Base-by-base conservation (phyloP, 2,329 filamentous ascomycete species). In the Ophiostoma australiae region DNA sequence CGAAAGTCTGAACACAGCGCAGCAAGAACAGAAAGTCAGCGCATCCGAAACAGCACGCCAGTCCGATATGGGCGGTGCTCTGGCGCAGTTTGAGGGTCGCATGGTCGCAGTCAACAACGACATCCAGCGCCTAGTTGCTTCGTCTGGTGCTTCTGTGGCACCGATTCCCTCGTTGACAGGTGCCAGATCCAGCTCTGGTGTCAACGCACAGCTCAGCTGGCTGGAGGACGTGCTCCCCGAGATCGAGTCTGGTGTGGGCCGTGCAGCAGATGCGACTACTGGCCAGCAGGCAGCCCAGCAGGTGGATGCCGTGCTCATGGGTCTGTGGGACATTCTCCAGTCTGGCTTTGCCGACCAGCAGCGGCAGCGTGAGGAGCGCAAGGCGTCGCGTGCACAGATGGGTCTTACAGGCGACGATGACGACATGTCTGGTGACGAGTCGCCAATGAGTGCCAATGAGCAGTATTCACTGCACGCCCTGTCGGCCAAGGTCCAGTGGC, bases 401-500 rank as follows among this genome's bases (percentile, higher is more conserved):
- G 87, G 86, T 13, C 77, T 87, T 10, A 80, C 82, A 11, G 84
- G 85, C 7, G 88, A 90, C 52, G 86, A 87, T 17, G 87, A 89
- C 35, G 86, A 87, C 58, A 85, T 87, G 79, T 87, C 72, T 88
- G 87, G 87, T 33, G 87, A 89, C 72, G 89, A 91, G 73, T 84
- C 75, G 55, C 73, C 84, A 23, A 83, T 84, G 70, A 83, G 87
- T 74, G 77, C 81, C 33, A 83, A 84, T 71, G 88, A 91, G 75
- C 76, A 84, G 0, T 96, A 92, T 80, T 91, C 90, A 1, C 81
- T 97, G 4, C 83, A 86, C 31, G 91, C 90, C 27, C 96, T 98
- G 78, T 90, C 89, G 20, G 83, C 87, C 10, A 92, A 92, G 76
- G 89, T 98, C 0, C 90, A 93, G 76, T 91, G 89, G 81, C 82